phyloP scores from a whole-genome alignment of 305 asterid genomes.

The Fraxinus greggii region DNA sequence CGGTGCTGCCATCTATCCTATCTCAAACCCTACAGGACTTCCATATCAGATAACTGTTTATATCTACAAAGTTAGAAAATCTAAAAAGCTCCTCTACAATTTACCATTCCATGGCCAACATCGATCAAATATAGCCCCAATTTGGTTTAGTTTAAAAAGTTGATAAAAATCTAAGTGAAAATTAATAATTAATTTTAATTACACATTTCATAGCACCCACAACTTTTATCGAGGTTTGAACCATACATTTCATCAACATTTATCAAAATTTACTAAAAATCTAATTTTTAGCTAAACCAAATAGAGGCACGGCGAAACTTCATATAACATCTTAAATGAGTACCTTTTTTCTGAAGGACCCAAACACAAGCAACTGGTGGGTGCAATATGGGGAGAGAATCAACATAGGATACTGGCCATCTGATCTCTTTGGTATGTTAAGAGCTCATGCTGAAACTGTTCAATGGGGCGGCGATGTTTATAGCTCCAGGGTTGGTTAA shows the following conservation, averaged over 20 bases:
- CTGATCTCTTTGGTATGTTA: conserved; percentile 31
- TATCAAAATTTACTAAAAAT: not conserved
- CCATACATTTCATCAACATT: not conserved
- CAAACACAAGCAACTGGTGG: conserved; percentile 63
- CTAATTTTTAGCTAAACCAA: not conserved
- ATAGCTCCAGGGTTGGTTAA: conserved; percentile 39
- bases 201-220: not conserved
- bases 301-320: not conserved
- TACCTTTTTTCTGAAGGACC: conserved; percentile 36
- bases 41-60: conserved; percentile 48
- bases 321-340: not conserved
- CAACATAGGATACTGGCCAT: conserved; percentile 72
- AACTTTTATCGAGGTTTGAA: not conserved
- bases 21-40: conserved; percentile 51
- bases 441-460: conserved; percentile 41
- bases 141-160: not conserved
- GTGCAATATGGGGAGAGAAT: conserved; percentile 44
- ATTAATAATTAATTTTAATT: not conserved
- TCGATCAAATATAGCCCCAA: not conserved
- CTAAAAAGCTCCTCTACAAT: not conserved
- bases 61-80: conserved; percentile 46
- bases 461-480: conserved; percentile 81
- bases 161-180: not conserved
- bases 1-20: conserved; percentile 68
- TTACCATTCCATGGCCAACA: not conserved